phyloP scores from a whole-genome alignment of 1,284 basidiomycete species.

The Mycena sp. region DNA sequence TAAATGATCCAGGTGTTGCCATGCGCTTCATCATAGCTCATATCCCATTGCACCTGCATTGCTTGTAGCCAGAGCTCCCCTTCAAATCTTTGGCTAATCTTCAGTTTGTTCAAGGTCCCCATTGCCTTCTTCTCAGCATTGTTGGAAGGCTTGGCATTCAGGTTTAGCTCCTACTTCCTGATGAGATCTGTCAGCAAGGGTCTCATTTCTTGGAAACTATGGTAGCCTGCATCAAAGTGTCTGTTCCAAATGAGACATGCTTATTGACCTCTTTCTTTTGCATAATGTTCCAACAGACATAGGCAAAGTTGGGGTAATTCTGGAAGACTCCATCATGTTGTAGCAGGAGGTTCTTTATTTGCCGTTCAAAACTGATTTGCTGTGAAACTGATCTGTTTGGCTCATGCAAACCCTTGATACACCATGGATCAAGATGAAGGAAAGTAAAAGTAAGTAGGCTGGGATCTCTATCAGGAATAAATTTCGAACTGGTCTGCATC shows the following conservation, averaged over 20 bases:
- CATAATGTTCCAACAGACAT: neutral
- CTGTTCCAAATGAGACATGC: neutral
- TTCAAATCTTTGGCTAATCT: neutral
- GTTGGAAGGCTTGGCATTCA: neutral
- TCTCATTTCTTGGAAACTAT: neutral
- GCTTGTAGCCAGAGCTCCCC: conserved; percentile 18
- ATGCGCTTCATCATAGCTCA: conserved; percentile 9
- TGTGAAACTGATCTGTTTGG: neutral
- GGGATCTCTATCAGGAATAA: neutral
- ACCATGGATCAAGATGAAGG: neutral
- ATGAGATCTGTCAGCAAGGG: neutral
- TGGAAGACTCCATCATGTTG: neutral
- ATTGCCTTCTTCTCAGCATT: neutral
- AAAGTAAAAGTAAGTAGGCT: neutral
- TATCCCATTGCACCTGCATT: conserved; percentile 19
- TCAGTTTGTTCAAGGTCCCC: neutral
- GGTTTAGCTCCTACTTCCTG: neutral
- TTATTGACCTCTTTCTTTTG: neutral
- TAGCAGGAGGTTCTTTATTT: neutral
- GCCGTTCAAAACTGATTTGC: neutral
- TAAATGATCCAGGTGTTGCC: conserved; percentile 14
- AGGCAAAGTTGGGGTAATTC: neutral
- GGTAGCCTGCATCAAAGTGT: neutral
- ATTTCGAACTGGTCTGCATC: neutral
- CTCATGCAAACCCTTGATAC: neutral